A percentile compares a stretch with the other conserved stretches of the same genome.
Conservation (phyloP, 2,329 filamentous ascomycete genomes). For the Orbilia ellipsospora region DNA sequence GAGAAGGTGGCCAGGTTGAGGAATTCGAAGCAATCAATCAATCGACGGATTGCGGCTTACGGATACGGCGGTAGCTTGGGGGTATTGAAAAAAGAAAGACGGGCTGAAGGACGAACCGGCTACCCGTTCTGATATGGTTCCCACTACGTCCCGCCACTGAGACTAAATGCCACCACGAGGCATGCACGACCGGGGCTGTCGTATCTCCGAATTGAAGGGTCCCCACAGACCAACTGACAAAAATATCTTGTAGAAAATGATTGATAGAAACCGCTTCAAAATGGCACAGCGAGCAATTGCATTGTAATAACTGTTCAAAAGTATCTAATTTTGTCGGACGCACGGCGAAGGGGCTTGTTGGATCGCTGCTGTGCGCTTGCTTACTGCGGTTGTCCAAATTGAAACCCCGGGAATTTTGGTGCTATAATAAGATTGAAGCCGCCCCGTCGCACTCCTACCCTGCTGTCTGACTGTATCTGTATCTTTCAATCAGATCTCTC, state of each 20-base stretch:
- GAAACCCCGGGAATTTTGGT: conserved; percentile 15
- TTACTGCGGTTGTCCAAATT: conserved; percentile 49
- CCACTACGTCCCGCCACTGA: no score
- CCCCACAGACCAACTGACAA: no score
- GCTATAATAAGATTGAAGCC: conserved; percentile 44
- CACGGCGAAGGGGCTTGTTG: conserved; percentile 19
- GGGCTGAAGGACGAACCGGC: no score
- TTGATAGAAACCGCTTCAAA: no score
- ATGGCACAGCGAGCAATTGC: background rate
- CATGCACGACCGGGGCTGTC: no score
- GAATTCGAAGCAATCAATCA: no score
- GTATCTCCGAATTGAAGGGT: no score
- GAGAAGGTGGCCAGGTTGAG: no score
- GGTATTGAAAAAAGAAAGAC: no score
- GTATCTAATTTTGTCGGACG: conserved; percentile 41
- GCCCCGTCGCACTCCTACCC: conserved; percentile 4
- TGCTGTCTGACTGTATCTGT: conserved; percentile 2
- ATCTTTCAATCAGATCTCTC: conserved; percentile 13
- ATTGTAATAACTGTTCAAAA: background rate
- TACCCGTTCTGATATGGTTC: no score
- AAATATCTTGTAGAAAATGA: no score
- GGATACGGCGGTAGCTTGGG: background rate
- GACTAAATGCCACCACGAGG: no score
- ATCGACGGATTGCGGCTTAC: conserved; percentile 16
- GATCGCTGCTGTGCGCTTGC: conserved; percentile 37